Percentiles rank a stretch among this genome's conserved stretches.
Conservation (phyloP, 163 green algal genomes). For the Scenedesmus sp. region DNA sequence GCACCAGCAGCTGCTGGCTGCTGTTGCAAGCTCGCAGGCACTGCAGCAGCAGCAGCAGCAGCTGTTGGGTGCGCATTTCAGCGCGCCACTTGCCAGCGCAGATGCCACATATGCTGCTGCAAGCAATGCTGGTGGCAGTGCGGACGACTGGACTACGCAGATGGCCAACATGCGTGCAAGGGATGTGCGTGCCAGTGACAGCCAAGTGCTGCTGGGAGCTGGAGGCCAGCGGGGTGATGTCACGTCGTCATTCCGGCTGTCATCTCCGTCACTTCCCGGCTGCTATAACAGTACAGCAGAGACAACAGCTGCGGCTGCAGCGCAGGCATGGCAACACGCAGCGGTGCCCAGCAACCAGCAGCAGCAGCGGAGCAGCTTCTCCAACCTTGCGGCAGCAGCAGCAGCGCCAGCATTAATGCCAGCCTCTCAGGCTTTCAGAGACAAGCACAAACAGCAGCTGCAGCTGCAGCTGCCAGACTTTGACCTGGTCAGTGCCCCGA, state of each 20-base stretch:
- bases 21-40: background rate
- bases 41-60: slow-evolving; percentile 10
- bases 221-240: background rate
- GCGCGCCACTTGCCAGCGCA: background rate
- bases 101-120: background rate
- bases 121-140: background rate
- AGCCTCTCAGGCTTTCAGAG: background rate
- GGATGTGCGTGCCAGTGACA: slow-evolving; percentile 16
- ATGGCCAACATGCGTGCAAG: background rate
- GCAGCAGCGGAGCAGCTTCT: slow-evolving; percentile 1
- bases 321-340: slow-evolving; percentile 12
- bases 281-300: background rate
- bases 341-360: background rate
- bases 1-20: slow-evolving; percentile 5
- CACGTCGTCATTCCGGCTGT: background rate
- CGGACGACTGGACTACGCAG: background rate
- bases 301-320: background rate
- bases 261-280: background rate
- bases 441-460: slow-evolving; percentile 34
- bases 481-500: background rate
- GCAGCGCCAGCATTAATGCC: background rate
- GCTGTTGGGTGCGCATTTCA: background rate
- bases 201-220: background rate
- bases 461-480: slow-evolving; percentile 19
- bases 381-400: background rate